phyloP scores from a whole-genome alignment of 331 rosid species.

The Arachis monticola region DNA sequence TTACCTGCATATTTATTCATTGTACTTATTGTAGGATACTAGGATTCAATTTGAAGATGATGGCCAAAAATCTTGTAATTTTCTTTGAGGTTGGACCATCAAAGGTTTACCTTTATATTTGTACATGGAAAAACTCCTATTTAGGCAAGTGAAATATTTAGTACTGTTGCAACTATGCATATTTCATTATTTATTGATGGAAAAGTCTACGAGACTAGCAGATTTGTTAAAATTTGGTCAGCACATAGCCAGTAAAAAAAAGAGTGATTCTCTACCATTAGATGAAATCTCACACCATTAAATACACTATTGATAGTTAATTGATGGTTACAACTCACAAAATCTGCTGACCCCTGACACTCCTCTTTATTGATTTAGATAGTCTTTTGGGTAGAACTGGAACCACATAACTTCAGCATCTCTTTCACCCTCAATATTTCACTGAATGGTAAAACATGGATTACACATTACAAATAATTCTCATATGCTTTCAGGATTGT shows the following conservation, averaged over 20 bases:
- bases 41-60: constrained; percentile 75
- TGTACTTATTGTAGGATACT: constrained; percentile 60
- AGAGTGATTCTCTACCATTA: too few relatives aligned
- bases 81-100: constrained; percentile 83
- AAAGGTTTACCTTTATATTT: constrained; percentile 56
- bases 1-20: constrained; percentile 27
- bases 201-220: too few relatives aligned
- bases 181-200: background rate
- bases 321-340: too few relatives aligned
- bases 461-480: background rate
- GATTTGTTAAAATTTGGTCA: too few relatives aligned
- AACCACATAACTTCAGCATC: background rate
- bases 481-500: constrained; percentile 1
- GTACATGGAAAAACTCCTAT: constrained; percentile 18
- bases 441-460: background rate
- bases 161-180: background rate
- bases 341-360: too few relatives aligned
- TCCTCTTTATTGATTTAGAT: background rate
- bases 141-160: constrained; percentile 9
- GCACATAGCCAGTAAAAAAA: too few relatives aligned
- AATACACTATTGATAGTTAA: too few relatives aligned
- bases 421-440: constrained; percentile 13
- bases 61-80: constrained; percentile 78
- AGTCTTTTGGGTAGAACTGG: constrained; percentile 1
- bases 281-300: too few relatives aligned